phyloP scores from a whole-genome alignment of 2,329 filamentous ascomycete species.

The Xylaria sp. region DNA sequence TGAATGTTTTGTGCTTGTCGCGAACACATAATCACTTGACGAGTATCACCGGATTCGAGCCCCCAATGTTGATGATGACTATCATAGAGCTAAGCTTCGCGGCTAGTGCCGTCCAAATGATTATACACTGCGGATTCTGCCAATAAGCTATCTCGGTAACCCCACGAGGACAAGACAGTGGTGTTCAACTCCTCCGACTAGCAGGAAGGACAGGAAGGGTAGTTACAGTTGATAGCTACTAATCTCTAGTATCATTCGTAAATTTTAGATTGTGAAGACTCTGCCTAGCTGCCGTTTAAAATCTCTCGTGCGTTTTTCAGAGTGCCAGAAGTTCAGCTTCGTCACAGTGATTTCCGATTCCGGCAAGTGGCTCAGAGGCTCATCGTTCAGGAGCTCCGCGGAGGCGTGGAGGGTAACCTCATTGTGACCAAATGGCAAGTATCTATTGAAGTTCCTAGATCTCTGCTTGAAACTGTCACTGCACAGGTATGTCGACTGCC shows the following conservation, averaged over 20 bases:
- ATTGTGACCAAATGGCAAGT: not conserved
- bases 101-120: not conserved
- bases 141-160: not conserved
- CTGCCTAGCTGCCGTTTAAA: not conserved
- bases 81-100: not conserved
- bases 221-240: not conserved
- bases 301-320: not conserved
- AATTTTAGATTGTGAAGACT: not conserved
- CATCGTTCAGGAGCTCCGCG: conserved; percentile 13
- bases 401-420: conserved; percentile 11
- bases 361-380: conserved; percentile 17
- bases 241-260: not conserved
- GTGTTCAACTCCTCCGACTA: not conserved
- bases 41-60: not conserved
- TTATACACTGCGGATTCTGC: not conserved
- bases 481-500: conserved; percentile 6
- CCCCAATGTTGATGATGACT: not conserved
- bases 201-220: not conserved
- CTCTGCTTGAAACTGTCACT: conserved; percentile 14
- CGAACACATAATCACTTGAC: not conserved
- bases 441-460: not conserved
- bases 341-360: conserved; percentile 24
- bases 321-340: conserved; percentile 10
- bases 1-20: not conserved
- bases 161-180: not conserved